Evolutionary conservation across 2,329 filamentous ascomycete genomes (phyloP), one percentile per base, ranked within the genome.

Genomic region (Sporothrix mexicana): DNA sequence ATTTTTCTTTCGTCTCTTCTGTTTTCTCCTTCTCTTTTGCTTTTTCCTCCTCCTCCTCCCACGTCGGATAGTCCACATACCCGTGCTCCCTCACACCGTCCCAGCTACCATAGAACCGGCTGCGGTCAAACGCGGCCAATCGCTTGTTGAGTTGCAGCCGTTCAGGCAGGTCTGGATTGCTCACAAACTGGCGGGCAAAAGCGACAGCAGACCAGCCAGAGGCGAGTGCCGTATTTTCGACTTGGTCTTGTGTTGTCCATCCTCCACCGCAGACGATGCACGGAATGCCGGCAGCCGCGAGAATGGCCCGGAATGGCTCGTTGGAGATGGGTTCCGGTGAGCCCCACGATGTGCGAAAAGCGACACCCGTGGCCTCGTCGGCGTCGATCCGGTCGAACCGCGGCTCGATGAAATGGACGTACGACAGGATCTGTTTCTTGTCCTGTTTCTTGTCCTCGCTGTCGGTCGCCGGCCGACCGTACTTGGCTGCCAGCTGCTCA

Each of bases 331-430:
- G 51, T 41, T 47, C 68, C 3, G 67, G 25, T 30, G 49, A 23
- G 36, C 68, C 59, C 68, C 68, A 70, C 13, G 68, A 70, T 36
- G 10, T 12, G 30, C 68, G 68, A 13, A 70, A 70, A n/a, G 45
- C 68, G 3, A 36, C 68, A 2, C 51, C 51, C 9, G 62, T 67
- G 1, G n/a, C 68, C 2, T n/a, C 51, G 12, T 47, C 51, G 51
- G 68, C 49, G 12, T 70, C 20, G 51, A 70, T 70, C 20, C 68
- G 68, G 36, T 70, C 68, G n/a, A 59, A 59, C 4, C 68, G 68
- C 1, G 68, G 68, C 53, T 70, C 68, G 41, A 70, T 70, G n/a
- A 70, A 70, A 41, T 70, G 68, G 53, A 59, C 68, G 23, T 70
- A 70, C 30, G 68, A 53, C 51, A 70, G 41, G 5, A 8, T 6